Evolutionary conservation across 2,329 filamentous ascomycete species (phyloP).

Genomic region (Colletotrichum sp.): DNA sequence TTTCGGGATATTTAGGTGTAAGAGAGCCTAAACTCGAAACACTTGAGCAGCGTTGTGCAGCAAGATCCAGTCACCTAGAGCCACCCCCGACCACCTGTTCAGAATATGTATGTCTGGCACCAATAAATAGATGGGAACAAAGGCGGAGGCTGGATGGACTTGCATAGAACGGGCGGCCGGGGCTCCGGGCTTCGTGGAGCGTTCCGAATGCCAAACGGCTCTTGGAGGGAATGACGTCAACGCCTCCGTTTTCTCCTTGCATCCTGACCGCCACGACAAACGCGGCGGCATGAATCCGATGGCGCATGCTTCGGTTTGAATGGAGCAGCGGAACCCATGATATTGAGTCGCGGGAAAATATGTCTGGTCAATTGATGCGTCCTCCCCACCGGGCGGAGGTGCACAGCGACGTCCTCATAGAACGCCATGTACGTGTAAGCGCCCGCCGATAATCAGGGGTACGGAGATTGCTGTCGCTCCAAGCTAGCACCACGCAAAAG

Average conservation of each 20-base stretch:
- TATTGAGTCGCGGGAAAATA: neutral
- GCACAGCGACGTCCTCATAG: neutral
- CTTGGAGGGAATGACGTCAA: neutral
- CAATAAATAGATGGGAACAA: neutral
- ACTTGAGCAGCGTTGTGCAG: neutral
- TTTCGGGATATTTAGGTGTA: neutral
- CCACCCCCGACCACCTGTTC: neutral
- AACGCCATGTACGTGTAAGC: neutral
- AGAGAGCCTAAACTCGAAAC: slow-evolving; percentile 9
- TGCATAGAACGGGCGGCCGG: neutral
- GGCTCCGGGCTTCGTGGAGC: neutral
- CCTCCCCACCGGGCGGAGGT: neutral
- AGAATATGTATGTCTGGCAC: neutral
- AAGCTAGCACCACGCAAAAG: neutral
- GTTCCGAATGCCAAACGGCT: neutral
- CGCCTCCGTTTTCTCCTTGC: neutral
- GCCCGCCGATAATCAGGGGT: neutral
- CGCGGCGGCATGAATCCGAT: neutral
- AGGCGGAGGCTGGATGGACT: neutral
- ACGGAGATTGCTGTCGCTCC: slow-evolving; percentile 3
- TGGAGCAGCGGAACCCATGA: neutral
- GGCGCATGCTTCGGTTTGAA: neutral
- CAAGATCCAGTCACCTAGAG: neutral
- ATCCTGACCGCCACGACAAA: neutral
- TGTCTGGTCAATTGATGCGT: neutral